Evolutionary conservation across 169 alveolate species (phyloP), one percentile per base, ranked within the genome.

Genomic region (Besnoitia besnoiti): DNA sequence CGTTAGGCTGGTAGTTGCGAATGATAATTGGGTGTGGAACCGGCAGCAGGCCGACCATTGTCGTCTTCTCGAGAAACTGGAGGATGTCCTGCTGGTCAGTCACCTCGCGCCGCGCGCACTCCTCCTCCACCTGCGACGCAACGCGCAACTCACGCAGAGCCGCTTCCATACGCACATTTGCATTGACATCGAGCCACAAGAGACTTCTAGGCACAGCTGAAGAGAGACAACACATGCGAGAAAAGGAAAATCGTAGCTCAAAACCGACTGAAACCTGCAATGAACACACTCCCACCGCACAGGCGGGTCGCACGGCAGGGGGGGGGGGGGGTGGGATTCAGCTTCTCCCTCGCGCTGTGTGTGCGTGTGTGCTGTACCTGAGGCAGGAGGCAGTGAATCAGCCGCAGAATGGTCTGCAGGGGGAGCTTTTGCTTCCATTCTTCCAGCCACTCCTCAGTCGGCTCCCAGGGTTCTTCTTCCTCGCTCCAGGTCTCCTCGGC

Each of bases 11-110:
- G 77, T 89, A 89, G 42, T 77, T 89, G 12, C 93, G 35, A 61
- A 89, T 89, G 80, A 89, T 61, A 16, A 89, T 89, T 4, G 93
- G 93, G 61, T 89, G 93, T 3, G 93, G 93, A 50, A 89, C 93
- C 19, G 93, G 93, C 44, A 89, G 87, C 62, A 89, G 49, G 46
- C 93, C 93, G 37, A 89, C 93, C 93, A 89, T 89, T 47, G 93
- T 89, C 33, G 93, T 89, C 61, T 76, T 55, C 80, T 89, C 51
- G 40, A 89, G 55, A 35, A 75, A 80, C 59, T 12, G 42, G 49
- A 89, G 73, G 3, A 89, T 80, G 35, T 80, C 89, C 19, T 35
- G 33, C 89, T 89, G 93, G 42, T 89, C 89, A 4, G 89, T 89
- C 35, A 76, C 51, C 4, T 80, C 89, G 35, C 67, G 49, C 37